Evolutionary conservation across 2,329 filamentous ascomycete genomes (phyloP), one percentile per base, ranked within the genome.

Genomic region (Colletotrichum phormii): DNA sequence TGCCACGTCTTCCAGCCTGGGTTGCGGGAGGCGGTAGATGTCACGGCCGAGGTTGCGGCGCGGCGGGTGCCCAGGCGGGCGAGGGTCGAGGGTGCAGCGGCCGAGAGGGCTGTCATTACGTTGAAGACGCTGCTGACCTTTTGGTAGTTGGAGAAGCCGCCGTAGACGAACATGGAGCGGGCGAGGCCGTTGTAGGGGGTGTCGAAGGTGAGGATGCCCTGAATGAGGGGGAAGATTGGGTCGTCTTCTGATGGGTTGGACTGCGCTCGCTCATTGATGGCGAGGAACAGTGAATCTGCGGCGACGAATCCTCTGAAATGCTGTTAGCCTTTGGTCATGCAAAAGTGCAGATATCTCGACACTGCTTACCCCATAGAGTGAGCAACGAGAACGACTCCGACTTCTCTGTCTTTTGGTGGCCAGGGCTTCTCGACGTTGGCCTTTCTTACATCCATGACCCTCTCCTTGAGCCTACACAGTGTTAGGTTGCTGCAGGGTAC

Each of bases 181-280:
- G 88, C 86, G 18, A 90, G 86, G 7, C 92, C 92, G 70, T 94
- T 91, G 81, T 92, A 97, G 0, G 95, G 95, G 0, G 95, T 97
- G 81, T 97, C 95, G 77, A 97, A 97, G 7, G 94, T 90, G 42
- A 97, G 86, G 18, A 97, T 87, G 62, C 93, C 95, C 78, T 94
- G 92, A 72, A 97, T 92, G 66, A 94, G 89, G 0, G 95, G 95
- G 80, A 97, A 97, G 81, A 95, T 90, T 61, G 91, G 87, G 2
- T 77, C 72, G 1, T 76, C 75, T 8, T 81, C 77, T 1, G 76
- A 75, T 31, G 79, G 71, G n/a, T 80, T 78, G 49, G 76, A 79
- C 13, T 84, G 79, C 0, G 88, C 86, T 72, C 90, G 86, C 76
- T 94, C 94, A 72, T 91, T 89, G 55, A 94, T 79, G 54, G 95